These are phyloP conservation scores for Schwanniomyces polymorphus DNA, from an alignment of 805 yeast genomes.

Conservation along the genomic window DNA sequence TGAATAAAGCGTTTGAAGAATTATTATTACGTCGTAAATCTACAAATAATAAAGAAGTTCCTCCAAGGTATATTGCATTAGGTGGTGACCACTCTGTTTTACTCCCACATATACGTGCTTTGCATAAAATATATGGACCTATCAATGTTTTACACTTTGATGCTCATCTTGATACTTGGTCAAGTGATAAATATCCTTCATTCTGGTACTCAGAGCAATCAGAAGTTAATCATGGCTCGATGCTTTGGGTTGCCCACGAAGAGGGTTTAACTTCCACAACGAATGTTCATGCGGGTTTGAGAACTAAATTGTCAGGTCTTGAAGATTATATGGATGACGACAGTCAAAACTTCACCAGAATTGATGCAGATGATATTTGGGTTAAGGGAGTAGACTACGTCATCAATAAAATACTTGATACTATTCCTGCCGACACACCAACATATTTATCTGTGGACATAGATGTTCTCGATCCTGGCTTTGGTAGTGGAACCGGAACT, in stretches of 20 bases:
- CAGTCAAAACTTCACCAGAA: slow-evolving; percentile 65
- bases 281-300: slow-evolving; percentile 74
- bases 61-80: slow-evolving; percentile 67
- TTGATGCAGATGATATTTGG: slow-evolving; percentile 75
- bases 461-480: slow-evolving; percentile 59
- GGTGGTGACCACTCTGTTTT: slow-evolving; percentile 86
- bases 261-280: slow-evolving; percentile 63
- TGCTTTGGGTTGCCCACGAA: slow-evolving; percentile 77
- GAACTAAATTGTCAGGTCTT: slow-evolving; percentile 69
- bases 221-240: slow-evolving; percentile 78
- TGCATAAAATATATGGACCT: slow-evolving; percentile 60
- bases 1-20: slow-evolving; percentile 54
- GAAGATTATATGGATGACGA: slow-evolving; percentile 69
- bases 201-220: slow-evolving; percentile 58
- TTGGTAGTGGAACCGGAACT: slow-evolving; percentile 60
- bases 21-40: slow-evolving; percentile 46
- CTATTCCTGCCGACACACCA: slow-evolving; percentile 64
- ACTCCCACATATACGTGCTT: slow-evolving; percentile 69
- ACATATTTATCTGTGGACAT: slow-evolving; percentile 80
- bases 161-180: slow-evolving; percentile 83
- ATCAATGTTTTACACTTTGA: slow-evolving; percentile 79
- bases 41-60: slow-evolving; percentile 19
- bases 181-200: slow-evolving; percentile 68
- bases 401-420: slow-evolving; percentile 48
- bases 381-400: slow-evolving; percentile 61